Base-by-base conservation (phyloP, 2,329 filamentous ascomycete genomes). In the Ustulina deusta region DNA sequence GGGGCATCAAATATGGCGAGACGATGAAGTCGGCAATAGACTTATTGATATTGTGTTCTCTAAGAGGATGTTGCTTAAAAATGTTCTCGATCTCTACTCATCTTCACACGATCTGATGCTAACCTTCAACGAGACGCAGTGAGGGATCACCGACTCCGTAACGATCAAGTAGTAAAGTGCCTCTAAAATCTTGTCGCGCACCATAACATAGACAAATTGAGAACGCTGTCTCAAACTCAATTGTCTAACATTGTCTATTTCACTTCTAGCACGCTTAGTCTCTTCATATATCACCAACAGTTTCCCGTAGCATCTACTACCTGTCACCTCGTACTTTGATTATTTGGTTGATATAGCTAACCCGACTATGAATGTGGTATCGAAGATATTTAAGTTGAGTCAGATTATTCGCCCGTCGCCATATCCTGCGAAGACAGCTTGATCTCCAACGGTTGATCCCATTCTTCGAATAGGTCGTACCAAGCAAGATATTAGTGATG, bases 391-490 rank as follows among this genome's bases (percentile, higher is more conserved):
- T n/a, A 17, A 36, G n/a, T 22, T 29, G 38, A 20, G 2, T 6
- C 11, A 3, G 17, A 44, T 44, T n/a, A 17, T 15, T 9, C 15
- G 2, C 13, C 9, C 1, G 27, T 25, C 13, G 6, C n/a, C 6
- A 17, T 2, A 15, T 17, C 6, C n/a, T 55, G 6, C 11, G 29
- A 17, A 34, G 17, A n/a, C 6, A 15, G 17, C 1, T 22, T 54
- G 27, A 44, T 17, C 25, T 13, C 3, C 20, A 61, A 32, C 15
- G 10, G 20, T n/a, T 5, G 13, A 38, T 60, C 22, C n/a, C 32
- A 56, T 27, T 57, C 51, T 1, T 27, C 1, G 25, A 57, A 34
- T 17, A 65, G 42, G 22, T 44, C 32, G n/a, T 61, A 22, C 42
- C n/a, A 61, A 10, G 40, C 32, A 56, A n/a, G 7, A 65, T 29